Conservation (phyloP, 345 rosid species). For the Nephelium lappaceum region DNA sequence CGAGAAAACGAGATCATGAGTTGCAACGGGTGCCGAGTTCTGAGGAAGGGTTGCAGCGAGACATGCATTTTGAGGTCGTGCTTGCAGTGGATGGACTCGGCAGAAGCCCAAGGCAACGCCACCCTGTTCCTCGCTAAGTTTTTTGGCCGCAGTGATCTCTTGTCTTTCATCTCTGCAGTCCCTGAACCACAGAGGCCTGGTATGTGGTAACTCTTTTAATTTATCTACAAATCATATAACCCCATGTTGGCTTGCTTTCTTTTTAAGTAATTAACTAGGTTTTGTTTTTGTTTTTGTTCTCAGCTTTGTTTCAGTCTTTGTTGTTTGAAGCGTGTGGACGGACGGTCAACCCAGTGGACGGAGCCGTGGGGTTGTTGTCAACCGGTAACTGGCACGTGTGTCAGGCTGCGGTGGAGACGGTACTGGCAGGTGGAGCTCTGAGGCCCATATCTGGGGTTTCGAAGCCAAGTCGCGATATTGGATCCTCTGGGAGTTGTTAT, state of each 20-base stretch:
- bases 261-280: background rate
- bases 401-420: slow-evolving; percentile 55
- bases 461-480: slow-evolving; percentile 28
- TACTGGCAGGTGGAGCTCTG: slow-evolving; percentile 46
- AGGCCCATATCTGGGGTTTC: slow-evolving; percentile 38
- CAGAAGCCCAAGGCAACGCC: slow-evolving; percentile 62
- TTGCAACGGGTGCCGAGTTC: slow-evolving; percentile 67
- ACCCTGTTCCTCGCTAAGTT: slow-evolving; percentile 65
- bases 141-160: slow-evolving; percentile 57
- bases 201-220: background rate
- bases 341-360: slow-evolving; percentile 62
- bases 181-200: slow-evolving; percentile 60
- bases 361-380: slow-evolving; percentile 60
- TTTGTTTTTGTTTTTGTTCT: background rate
- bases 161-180: slow-evolving; percentile 56
- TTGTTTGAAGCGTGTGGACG: slow-evolving; percentile 69
- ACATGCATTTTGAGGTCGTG: slow-evolving; percentile 53
- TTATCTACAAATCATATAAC: too few relatives aligned
- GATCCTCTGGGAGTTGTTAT: slow-evolving; percentile 31
- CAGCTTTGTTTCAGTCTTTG: slow-evolving; percentile 62
- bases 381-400: slow-evolving; percentile 65
- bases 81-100: slow-evolving; percentile 51
- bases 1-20: slow-evolving; percentile 31
- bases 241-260: background rate
- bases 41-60: slow-evolving; percentile 62